These are phyloP conservation scores for Alternaria alternata DNA, from an alignment of 2,329 filamentous ascomycete genomes.

Conservation along the genomic window DNA sequence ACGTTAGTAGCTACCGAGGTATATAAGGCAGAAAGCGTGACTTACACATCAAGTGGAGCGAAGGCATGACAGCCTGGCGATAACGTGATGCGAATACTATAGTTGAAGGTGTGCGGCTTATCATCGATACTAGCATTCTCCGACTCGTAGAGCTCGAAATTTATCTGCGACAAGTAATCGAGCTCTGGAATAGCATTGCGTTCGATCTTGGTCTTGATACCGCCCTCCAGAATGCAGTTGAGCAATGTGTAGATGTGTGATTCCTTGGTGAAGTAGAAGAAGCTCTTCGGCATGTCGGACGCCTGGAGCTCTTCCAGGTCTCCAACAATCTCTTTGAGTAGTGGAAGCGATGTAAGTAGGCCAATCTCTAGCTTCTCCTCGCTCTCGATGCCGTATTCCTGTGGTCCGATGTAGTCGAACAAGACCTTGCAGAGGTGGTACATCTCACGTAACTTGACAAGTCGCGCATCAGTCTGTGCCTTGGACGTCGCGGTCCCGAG, in stretches of 20 bases:
- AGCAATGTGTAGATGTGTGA: constrained; percentile 98
- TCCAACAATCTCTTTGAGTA: constrained; percentile 95
- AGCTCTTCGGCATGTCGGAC: constrained; percentile 90
- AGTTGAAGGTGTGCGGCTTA: constrained; percentile 80
- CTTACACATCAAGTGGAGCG: constrained; percentile 85
- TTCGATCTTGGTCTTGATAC: constrained; percentile 95
- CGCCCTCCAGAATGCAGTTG: constrained; percentile 97
- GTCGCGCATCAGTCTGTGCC: constrained; percentile 81
- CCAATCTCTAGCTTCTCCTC: constrained; percentile 99
- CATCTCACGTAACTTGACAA: constrained; percentile 88
- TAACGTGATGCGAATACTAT: constrained; percentile 95
- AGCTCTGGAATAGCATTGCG: constrained; percentile 95
- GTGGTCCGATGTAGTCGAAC: constrained; percentile 97
- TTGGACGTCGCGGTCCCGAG: constrained; percentile 67
- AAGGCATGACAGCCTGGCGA: constrained; percentile 96
- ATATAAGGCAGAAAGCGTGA: not conserved
- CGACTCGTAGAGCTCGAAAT: constrained; percentile 96
- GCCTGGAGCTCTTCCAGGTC: constrained; percentile 98
- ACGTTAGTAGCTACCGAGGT: constrained; percentile 12
- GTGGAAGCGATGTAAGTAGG: constrained; percentile 87
- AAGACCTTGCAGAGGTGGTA: constrained; percentile 94
- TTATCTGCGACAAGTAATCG: constrained; percentile 96
- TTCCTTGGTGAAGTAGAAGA: constrained; percentile 99
- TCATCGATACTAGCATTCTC: constrained; percentile 70
- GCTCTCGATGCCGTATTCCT: constrained; percentile 96